Evolutionary conservation across 1,284 basidiomycete species (phyloP), one percentile per base, ranked within the genome.

Genomic region (Flammula alnicola): DNA sequence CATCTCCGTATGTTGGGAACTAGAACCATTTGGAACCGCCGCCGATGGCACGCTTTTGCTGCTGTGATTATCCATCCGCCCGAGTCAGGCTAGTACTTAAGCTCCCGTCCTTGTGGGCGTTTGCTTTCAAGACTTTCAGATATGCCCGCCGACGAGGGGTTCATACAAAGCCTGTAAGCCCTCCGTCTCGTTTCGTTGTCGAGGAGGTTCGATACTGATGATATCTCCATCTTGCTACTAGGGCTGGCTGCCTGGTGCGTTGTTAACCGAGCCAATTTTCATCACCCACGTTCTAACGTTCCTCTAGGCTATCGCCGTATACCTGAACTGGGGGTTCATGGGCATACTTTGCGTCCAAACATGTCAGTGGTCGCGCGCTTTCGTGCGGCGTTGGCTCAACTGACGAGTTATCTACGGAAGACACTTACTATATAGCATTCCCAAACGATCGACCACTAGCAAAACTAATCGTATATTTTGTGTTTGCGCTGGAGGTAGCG

Each of bases 241-340:
- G 44, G 32, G 36, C 36, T 39, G n/a, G 36, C 12, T 12, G 31
- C 27, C 30, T 47, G 37, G 44, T 47, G 14, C 16, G 44, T 47
- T 14, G 29, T n/a, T n/a, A n/a, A n/a, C n/a, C n/a, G n/a, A n/a
- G n/a, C n/a, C n/a, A n/a, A 32, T 32, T 9, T 3, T 5, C 4
- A 4, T 20, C 19, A 14, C 3, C 14, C 12, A 22, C 16, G 12
- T 4, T 33, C 30, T 33, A 11, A 32, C 20, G 5, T 43, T 33
- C 16, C 14, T 12, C 12, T 12, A 64, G 62, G 45, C 60, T 27
- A 27, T 64, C 20, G 58, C 56, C 20, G 47, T 44, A 4, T 52
- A 51, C 17, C 38, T 63, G 9, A 62, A 63, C 45, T 62, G 61
- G 61, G 58, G 55, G 16, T 53, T 64, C n/a, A 37, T 57, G 14